Evolutionary conservation across 1,284 basidiomycete species (phyloP), one percentile per base, ranked within the genome.

Genomic region (Inonotus obliquus): DNA sequence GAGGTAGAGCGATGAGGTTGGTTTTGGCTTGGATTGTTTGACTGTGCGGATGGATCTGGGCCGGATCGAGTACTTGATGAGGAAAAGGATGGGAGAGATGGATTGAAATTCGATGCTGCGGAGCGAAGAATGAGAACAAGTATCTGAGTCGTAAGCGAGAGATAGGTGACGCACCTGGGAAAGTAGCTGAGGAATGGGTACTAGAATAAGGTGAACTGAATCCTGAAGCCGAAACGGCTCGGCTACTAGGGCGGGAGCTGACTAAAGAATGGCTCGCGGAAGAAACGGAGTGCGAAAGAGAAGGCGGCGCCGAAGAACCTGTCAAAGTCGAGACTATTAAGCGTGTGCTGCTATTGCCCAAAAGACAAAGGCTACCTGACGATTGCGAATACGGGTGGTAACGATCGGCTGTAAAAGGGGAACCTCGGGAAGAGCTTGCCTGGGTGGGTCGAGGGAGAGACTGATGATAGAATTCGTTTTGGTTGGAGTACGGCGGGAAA

Each of bases 251-350:
- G 19, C 54, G 59, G 17, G 59, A 55, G 41, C 48, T 41, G 45
- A 47, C 44, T 57, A 47, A 35, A 35, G 57, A 59, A 52, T 10
- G 57, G 19, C 54, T 49, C 11, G 52, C 37, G 32, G 56, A 47
- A 29, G 57, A 54, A 14, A 54, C 39, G 5, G 61, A 54, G 25
- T 56, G 47, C 23, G 54, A 56, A 27, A 61, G 54, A 47, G 57
- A 62, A 37, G 60, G 54, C 37, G 54, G 60, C 39, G 54, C 45
- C 37, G 60, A 45, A 56, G 61, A 59, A 54, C 51, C 61, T 47
- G 27, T 59, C 21, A 51, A 59, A 41, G 35, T 53, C 38, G 56
- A 29, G 17, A 51, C 38, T 25, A 29, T 32, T 25, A 53, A 55
- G 27, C 38, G 53, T 25, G 60, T 39, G 32, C 17, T 29, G 44